Evolutionary conservation across 805 yeast genomes (phyloP), one percentile per base, ranked within the genome.

Genomic region (Priceomyces fermenticarens): DNA sequence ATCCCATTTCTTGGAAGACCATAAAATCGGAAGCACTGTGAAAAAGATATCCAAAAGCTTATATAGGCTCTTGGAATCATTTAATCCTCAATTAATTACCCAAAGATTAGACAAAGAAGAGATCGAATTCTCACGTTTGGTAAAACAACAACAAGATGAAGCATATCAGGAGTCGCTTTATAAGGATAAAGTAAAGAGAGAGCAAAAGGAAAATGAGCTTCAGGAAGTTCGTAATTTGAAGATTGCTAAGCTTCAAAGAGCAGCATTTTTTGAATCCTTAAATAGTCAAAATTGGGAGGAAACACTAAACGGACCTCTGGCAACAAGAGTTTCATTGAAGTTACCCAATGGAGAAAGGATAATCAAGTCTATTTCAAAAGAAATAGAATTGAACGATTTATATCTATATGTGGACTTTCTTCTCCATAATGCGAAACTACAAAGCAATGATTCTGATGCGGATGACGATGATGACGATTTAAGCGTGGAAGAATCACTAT

Each of bases 151-250:
- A 42, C 75, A 70, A 44, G 74, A 70, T 46, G 65, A 62, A 38
- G 75, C 75, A 3, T 70, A 67, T 47, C 45, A 53, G 34, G 62
- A 65, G 44, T 67, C 73, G 9, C 53, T 70, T 16, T 62, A 72
- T 28, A 69, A 65, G 35, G 93, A 86, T 59, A 71, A 66, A 48
- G 49, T 70, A 32, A 80, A 82, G 52, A 76, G 75, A 52, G 60
- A 69, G 30, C 66, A 74, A 44, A 75, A 71, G 47, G 60, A 59
- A 52, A 47, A 40, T 32, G 50, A 43, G 25, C 31, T 36, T n/a
- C 38, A 36, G 30, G 26, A 30, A 15, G 36, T 32, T n/a, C 38
- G 37, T 17, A 40, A 43, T 5, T 32, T 35, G 3, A 40, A 41
- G 27, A 33, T 32, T 9, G 32, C 35, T 10, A 33, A 26, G 16